Conservation (phyloP, 2,329 filamentous ascomycete species). For the Monilinia vaccinii-corymbosi region DNA sequence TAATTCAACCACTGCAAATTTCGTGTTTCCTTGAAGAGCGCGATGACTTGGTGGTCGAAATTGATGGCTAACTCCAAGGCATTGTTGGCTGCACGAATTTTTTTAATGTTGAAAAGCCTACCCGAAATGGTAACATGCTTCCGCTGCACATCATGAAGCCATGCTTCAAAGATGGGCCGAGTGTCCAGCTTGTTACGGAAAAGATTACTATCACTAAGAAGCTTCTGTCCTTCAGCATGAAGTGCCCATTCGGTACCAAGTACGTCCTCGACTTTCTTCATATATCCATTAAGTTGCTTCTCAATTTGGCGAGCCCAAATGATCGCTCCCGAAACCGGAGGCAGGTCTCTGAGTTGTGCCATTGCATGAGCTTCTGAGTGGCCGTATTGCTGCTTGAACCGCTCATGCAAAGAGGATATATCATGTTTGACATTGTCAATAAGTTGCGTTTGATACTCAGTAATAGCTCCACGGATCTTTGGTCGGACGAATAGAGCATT, state of each 20-base stretch:
- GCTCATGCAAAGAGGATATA: slow-evolving; percentile 85
- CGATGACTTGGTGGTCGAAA: slow-evolving; percentile 95
- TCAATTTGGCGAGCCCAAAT: slow-evolving; percentile 98
- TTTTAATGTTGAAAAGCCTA: slow-evolving; percentile 80
- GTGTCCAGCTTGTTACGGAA: slow-evolving; percentile 97
- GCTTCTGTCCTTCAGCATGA: slow-evolving; percentile 88
- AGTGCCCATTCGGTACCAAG: slow-evolving; percentile 90
- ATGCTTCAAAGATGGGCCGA: slow-evolving; percentile 86
- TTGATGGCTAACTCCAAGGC: slow-evolving; percentile 84
- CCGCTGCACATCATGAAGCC: slow-evolving; percentile 81
- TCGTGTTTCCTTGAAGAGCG: slow-evolving; percentile 95
- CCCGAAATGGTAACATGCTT: slow-evolving; percentile 88
- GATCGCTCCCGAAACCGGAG: slow-evolving; percentile 91
- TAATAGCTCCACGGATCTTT: slow-evolving; percentile 97
- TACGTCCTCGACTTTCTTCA: slow-evolving; percentile 98
- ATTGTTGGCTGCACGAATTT: slow-evolving; percentile 84
- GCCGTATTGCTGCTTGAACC: slow-evolving; percentile 98
- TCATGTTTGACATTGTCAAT: slow-evolving; percentile 98
- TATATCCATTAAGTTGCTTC: slow-evolving; percentile 87
- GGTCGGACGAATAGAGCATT: slow-evolving; percentile 96
- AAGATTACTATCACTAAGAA: slow-evolving; percentile 81
- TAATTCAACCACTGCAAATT: slow-evolving; percentile 95
- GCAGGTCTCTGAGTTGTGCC: slow-evolving; percentile 92
- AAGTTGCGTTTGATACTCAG: slow-evolving; percentile 94
- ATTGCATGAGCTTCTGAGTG: slow-evolving; percentile 97